phyloP scores from a whole-genome alignment of 2,329 filamentous ascomycete species.

The Xylariaceae sp. region DNA sequence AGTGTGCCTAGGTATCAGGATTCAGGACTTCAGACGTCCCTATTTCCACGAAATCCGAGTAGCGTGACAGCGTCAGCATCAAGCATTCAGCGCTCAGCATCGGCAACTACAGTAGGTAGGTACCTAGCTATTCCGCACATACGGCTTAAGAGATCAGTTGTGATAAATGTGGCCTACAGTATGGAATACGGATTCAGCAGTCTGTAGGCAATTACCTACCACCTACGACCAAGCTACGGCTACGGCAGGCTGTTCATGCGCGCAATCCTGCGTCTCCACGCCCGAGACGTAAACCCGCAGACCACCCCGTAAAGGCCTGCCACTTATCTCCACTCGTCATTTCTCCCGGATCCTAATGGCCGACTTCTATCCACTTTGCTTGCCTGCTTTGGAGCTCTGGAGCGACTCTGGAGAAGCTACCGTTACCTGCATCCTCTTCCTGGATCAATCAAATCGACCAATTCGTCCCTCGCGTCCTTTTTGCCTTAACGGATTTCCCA shows the following conservation, averaged over 20 bases:
- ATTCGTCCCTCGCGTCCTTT: slow-evolving; percentile 12
- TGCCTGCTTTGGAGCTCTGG: background rate
- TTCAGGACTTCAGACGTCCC: too few relatives aligned
- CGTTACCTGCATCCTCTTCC: background rate
- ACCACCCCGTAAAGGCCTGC: background rate
- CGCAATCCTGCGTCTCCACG: background rate
- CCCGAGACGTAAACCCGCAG: background rate
- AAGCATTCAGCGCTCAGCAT: too few relatives aligned
- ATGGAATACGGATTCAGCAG: background rate
- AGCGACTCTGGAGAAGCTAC: background rate
- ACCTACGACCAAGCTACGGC: background rate
- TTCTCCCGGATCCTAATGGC: background rate
- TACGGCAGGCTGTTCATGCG: background rate
- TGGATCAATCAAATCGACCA: slow-evolving; percentile 18
- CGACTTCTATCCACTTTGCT: background rate
- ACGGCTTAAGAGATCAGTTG: background rate
- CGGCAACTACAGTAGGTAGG: too few relatives aligned
- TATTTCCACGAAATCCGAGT: too few relatives aligned
- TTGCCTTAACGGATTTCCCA: background rate
- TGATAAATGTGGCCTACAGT: background rate
- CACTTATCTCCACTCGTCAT: background rate
- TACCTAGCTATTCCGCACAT: background rate
- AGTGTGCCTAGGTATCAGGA: too few relatives aligned
- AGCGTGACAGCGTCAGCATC: too few relatives aligned
- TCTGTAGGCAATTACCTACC: too few relatives aligned